Conservation (phyloP, 73 alveolate genomes). For the Blepharisma japonicum region DNA sequence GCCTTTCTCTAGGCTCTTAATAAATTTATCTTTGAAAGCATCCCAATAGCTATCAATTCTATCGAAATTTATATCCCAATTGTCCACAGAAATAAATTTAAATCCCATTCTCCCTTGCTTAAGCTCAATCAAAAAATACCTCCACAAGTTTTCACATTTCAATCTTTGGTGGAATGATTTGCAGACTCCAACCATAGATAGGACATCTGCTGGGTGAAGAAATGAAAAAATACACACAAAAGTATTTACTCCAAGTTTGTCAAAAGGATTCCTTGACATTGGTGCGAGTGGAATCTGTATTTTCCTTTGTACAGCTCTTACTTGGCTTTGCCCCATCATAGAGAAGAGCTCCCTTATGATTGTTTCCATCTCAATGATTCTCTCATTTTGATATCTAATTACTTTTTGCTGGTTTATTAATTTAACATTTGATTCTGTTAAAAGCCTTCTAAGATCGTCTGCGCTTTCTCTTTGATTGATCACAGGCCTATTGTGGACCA, state of each 20-base stretch:
- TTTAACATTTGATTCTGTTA: conserved; percentile 4
- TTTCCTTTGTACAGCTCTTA: background rate
- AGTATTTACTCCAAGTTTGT: conserved; percentile 5
- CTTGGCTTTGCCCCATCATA: background rate
- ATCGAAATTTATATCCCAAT: too few relatives aligned
- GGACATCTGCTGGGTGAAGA: background rate
- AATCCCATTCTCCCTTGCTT: background rate
- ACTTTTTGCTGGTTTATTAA: background rate
- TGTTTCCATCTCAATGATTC: conserved; percentile 1
- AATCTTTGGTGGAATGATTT: background rate
- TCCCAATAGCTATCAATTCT: too few relatives aligned
- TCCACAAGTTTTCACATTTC: background rate
- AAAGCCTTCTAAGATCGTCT: conserved; percentile 1
- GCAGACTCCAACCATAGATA: background rate
- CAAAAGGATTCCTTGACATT: conserved; percentile 1
- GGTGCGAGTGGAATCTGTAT: background rate
- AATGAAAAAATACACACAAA: background rate
- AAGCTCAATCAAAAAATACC: background rate
- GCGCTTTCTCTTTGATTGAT: conserved; percentile 36
- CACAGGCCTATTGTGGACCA: conserved; percentile 59
- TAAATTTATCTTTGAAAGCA: too few relatives aligned
- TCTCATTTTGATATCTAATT: background rate
- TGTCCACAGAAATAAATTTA: too few relatives aligned
- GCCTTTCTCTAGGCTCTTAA: too few relatives aligned
- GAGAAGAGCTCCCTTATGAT: background rate